These are phyloP conservation scores for Camelina sativa DNA, from an alignment of 345 rosid genomes.

Conservation along the genomic window DNA sequence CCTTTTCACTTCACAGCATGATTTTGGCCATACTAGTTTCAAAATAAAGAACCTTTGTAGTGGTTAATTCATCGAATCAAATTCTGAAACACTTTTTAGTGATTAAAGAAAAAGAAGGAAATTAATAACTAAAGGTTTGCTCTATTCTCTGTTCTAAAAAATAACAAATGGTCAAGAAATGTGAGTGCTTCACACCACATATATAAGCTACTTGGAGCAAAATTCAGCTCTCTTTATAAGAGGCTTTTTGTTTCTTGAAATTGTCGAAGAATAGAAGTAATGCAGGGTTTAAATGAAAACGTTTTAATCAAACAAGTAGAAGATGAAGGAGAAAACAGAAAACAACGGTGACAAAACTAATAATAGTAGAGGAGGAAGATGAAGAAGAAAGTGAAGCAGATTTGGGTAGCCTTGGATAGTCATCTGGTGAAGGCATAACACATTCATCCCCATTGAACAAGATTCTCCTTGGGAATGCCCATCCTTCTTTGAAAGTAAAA, in stretches of 20 bases:
- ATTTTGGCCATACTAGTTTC: not conserved
- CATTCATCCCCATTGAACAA: slow-evolving; percentile 88
- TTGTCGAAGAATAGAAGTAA: not conserved
- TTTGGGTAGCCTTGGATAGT: slow-evolving; percentile 71
- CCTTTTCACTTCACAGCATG: not conserved
- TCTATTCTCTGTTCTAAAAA: too few species aligned
- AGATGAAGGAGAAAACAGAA: slow-evolving; percentile 29
- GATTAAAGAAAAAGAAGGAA: too few species aligned
- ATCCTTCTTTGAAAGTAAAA: slow-evolving; percentile 74
- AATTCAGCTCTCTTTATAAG: slow-evolving; percentile 8
- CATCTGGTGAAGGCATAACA: slow-evolving; percentile 84
- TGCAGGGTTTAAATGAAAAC: slow-evolving; percentile 8
- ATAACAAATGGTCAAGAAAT: not conserved
- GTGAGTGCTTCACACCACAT: not conserved
- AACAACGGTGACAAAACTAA: slow-evolving; percentile 19
- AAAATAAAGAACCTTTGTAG: not conserved
- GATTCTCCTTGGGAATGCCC: slow-evolving; percentile 85
- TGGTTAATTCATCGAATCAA: not conserved
- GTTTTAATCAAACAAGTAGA: slow-evolving; percentile 32
- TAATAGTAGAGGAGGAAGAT: slow-evolving; percentile 7
- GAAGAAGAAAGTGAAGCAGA: slow-evolving; percentile 28
- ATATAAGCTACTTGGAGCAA: not conserved
- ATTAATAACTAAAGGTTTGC: too few species aligned
- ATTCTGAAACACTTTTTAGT: too few species aligned
- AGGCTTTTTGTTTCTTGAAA: slow-evolving; percentile 1